Percentiles rank a stretch among this genome's conserved stretches.
phyloP scores from a whole-genome alignment of 2,329 filamentous ascomycete genomes.

The Talaromyces sp. region DNA sequence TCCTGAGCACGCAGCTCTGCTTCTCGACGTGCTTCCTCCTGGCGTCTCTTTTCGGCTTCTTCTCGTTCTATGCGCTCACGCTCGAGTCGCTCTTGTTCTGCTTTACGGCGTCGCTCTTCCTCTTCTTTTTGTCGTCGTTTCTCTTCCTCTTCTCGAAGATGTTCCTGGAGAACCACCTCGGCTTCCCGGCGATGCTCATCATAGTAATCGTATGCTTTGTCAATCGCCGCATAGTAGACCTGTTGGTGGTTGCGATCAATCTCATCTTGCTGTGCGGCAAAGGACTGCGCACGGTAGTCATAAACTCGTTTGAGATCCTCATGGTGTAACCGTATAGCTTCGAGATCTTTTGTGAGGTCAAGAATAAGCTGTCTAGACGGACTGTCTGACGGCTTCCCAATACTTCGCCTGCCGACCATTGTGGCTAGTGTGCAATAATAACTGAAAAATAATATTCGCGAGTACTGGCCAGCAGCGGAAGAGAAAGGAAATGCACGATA shows the following conservation, averaged over 20 bases:
- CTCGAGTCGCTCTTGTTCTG: conserved; percentile 28
- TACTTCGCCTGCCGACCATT: conserved; percentile 8
- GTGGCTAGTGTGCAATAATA: not conserved
- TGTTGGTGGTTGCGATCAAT: conserved; percentile 59
- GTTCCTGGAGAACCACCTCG: conserved; percentile 47
- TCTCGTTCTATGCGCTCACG: conserved; percentile 19
- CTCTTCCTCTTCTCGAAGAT: conserved; percentile 36
- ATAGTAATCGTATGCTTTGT: conserved; percentile 61
- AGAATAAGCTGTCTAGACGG: conserved; percentile 35
- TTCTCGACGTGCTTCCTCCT: conserved; percentile 34
- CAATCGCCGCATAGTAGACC: conserved; percentile 61
- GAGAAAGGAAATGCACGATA: not conserved
- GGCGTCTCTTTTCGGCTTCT: conserved; percentile 19
- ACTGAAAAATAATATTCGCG: not conserved
- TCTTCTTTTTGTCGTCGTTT: conserved; percentile 32
- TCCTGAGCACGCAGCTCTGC: conserved; percentile 40
- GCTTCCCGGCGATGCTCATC: conserved; percentile 57
- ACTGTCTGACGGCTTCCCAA: conserved; percentile 25
- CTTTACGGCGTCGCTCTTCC: conserved; percentile 21
- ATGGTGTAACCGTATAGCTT: conserved; percentile 37
- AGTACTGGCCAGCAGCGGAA: not conserved
- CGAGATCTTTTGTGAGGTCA: conserved; percentile 36
- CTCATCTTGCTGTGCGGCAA: conserved; percentile 57
- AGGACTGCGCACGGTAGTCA: conserved; percentile 37
- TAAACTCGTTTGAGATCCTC: conserved; percentile 39